Evolutionary conservation across 371 early-diverging fungal species (phyloP).

Genomic region (Rhizoclosmatium hyalinum): DNA sequence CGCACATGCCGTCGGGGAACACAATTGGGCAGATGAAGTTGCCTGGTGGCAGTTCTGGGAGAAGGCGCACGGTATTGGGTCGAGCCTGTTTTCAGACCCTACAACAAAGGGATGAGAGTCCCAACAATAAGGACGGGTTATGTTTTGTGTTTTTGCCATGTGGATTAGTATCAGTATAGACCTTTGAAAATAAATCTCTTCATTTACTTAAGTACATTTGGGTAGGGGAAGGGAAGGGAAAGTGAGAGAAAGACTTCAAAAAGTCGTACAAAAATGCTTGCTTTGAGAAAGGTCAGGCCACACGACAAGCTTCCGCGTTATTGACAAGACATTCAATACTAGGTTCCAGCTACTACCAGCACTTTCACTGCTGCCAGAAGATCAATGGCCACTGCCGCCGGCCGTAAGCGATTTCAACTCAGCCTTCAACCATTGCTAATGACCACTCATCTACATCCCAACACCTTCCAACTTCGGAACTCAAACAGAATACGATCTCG

Average conservation of each 20-base stretch:
- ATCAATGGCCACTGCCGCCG: conserved; percentile 24
- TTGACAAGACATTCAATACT: background rate
- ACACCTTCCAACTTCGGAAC: background rate
- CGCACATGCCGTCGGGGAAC: conserved; percentile 31
- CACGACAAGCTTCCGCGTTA: no score
- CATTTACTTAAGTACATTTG: background rate
- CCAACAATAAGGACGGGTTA: background rate
- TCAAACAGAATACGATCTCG: conserved; percentile 36
- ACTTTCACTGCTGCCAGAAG: conserved; percentile 1
- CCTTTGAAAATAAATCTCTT: background rate
- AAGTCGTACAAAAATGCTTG: no score
- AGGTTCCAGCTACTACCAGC: background rate
- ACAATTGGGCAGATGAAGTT: conserved; percentile 37
- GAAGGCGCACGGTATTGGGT: conserved; percentile 24
- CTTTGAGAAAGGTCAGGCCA: no score
- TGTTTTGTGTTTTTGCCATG: background rate
- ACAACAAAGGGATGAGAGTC: background rate
- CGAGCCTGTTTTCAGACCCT: conserved; percentile 5
- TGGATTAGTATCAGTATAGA: background rate
- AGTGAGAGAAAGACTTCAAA: no score
- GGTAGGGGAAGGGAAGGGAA: no score
- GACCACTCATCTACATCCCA: background rate
- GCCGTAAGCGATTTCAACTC: conserved; percentile 3
- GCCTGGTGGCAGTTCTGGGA: conserved; percentile 42
- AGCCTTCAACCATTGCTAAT: background rate